Percentiles rank a stretch among this genome's conserved stretches.
phyloP scores from a whole-genome alignment of 441 rosid species.

The Iberis amara region DNA sequence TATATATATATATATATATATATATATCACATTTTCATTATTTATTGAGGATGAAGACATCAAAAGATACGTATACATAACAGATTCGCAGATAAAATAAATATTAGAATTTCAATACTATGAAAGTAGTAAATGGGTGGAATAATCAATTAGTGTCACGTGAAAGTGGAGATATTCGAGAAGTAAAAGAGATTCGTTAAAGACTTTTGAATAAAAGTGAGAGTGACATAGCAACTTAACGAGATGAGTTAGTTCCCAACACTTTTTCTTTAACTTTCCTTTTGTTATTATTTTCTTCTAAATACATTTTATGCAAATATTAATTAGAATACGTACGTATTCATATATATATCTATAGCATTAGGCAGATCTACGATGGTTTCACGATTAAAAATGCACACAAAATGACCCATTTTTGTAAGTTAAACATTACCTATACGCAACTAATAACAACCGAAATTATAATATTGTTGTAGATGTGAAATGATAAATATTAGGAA shows the following conservation, averaged over 20 bases:
- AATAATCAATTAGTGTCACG: constrained; percentile 18
- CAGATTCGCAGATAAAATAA: not conserved
- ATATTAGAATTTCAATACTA: not conserved
- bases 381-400: too few relatives aligned
- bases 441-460: constrained; percentile 1
- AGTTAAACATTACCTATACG: constrained; percentile 30
- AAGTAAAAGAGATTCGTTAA: constrained; percentile 27
- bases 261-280: constrained; percentile 23
- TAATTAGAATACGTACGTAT: too few relatives aligned
- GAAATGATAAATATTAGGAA: constrained; percentile 4
- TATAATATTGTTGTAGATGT: constrained; percentile 6
- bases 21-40: too few relatives aligned
- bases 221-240: constrained; percentile 32
- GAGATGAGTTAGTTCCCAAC: constrained; percentile 31
- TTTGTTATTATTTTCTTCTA: not conserved
- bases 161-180: constrained; percentile 21
- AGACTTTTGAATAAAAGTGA: constrained; percentile 32
- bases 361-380: too few relatives aligned
- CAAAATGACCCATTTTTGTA: not conserved
- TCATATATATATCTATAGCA: too few relatives aligned
- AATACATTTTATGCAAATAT: too few relatives aligned
- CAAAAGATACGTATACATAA: constrained; percentile 19
- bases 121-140: constrained; percentile 28
- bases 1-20: too few relatives aligned
- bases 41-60: constrained; percentile 7